Percentiles rank a stretch among this genome's conserved stretches.
phyloP scores from a whole-genome alignment of 2,329 filamentous ascomycete species.

The Clarireedia hainanense region DNA sequence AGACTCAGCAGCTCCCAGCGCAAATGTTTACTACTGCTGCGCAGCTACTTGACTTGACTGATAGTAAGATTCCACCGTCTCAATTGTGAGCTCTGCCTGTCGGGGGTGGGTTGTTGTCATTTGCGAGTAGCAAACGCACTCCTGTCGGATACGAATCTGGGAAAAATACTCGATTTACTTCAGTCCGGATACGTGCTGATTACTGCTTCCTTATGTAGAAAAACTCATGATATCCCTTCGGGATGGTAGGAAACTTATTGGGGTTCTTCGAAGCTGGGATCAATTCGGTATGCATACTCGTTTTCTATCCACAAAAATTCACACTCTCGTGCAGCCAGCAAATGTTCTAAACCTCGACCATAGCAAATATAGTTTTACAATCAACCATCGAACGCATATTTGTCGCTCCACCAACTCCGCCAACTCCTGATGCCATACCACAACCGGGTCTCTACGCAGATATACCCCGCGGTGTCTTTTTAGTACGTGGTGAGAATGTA shows the following conservation, averaged over 20 bases:
- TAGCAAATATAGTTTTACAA: conserved; percentile 92
- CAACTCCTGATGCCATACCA: conserved; percentile 21
- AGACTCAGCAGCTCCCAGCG: conserved; percentile 62
- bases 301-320: background rate
- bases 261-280: conserved; percentile 91
- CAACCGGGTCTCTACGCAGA: conserved; percentile 65
- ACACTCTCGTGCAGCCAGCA: conserved; percentile 3
- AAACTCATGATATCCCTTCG: conserved; percentile 88
- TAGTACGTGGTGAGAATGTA: conserved; percentile 96
- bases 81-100: background rate
- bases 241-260: conserved; percentile 89
- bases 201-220: conserved; percentile 47
- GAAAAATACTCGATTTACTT: background rate
- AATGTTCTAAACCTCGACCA: conserved; percentile 3
- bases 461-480: conserved; percentile 75
- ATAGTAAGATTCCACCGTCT: conserved; percentile 59
- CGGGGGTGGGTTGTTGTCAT: background rate
- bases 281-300: conserved; percentile 69
- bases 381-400: conserved; percentile 88
- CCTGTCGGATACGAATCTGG: background rate
- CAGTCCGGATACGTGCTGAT: conserved; percentile 1
- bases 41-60: conserved; percentile 89
- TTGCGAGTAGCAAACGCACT: too few species aligned
- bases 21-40: conserved; percentile 99
- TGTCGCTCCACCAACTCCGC: conserved; percentile 37